phyloP scores from a whole-genome alignment of 257 asterid species.

The Gardenia jasminoides region DNA sequence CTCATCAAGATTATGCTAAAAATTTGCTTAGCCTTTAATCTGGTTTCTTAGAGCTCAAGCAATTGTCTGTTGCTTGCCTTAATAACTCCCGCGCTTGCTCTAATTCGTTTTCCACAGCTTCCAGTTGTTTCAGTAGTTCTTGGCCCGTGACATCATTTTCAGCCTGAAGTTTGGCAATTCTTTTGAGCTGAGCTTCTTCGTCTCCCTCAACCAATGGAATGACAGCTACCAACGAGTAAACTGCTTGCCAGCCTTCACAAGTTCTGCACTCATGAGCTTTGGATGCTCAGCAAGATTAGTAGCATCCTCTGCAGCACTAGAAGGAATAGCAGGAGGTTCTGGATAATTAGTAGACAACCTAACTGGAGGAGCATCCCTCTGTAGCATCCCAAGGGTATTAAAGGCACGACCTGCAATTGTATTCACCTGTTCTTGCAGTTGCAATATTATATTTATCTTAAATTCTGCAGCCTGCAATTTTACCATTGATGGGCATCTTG shows the following conservation, averaged over 20 bases:
- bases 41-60: constrained; percentile 80
- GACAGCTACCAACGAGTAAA: constrained; percentile 81
- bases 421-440: constrained; percentile 80
- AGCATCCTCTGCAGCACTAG: constrained; percentile 48
- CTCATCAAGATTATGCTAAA: background rate
- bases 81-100: constrained; percentile 84
- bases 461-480: background rate
- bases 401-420: constrained; percentile 68
- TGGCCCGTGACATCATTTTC: constrained; percentile 87
- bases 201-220: constrained; percentile 87
- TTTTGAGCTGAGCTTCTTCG: constrained; percentile 85
- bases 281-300: constrained; percentile 70
- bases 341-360: constrained; percentile 85
- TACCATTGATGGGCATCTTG: too few relatives aligned
- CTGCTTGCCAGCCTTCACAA: constrained; percentile 95
- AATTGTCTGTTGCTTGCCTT: constrained; percentile 74
- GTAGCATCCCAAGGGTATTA: constrained; percentile 86
- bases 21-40: constrained; percentile 31
- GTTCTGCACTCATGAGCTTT: constrained; percentile 65
- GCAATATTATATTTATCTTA: constrained; percentile 60
- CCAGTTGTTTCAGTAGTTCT: constrained; percentile 87
- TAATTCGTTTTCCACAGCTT: constrained; percentile 53
- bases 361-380: constrained; percentile 90
- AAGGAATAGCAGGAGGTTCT: constrained; percentile 62
- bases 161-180: constrained; percentile 86